Evolutionary conservation across 2,329 filamentous ascomycete genomes (phyloP), one percentile per base, ranked within the genome.

Genomic region (Bimuria novae-zelandiae): DNA sequence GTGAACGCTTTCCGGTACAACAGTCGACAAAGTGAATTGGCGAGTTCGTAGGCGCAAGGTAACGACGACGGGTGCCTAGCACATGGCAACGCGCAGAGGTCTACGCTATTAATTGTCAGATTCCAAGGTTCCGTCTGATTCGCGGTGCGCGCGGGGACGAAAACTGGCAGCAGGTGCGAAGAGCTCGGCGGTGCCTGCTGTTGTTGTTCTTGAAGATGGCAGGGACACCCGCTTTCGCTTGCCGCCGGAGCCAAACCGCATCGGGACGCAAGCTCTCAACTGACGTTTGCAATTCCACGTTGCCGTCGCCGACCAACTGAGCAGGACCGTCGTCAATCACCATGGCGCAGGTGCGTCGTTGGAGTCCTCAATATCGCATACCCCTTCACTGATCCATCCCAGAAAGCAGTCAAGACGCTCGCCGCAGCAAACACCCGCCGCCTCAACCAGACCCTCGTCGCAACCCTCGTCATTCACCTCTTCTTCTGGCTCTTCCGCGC

Each of bases 371-470:
- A 33, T 3, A 33, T 33, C 27, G n/a, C 30, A 33, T 12, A 33
- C 30, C 4, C 30, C 30, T n/a, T n/a, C 11, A 17, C 22, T 39
- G 11, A 46, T 25, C 1, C 10, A 21, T 22, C 16, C 23, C 59
- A 81, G 78, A 80, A 80, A 80, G 77, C 79, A 51, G 76, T 77
- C 58, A 82, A 81, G 61, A 80, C 82, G 36, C 82, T 87, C 50
- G 94, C 94, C 52, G 89, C 88, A 63, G 85, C 88, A 76, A 97
- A 97, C 75, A 80, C 84, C 41, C 79, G 84, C 29, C 81, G 89
- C 37, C 86, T 99, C 41, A 89, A 88, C 70, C 90, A 86, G 69
- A 90, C 94, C 22, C 93, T 96, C 73, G 79, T 90, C 50, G 88
- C 89, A 57, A 87, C 90, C 40, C 79, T 90, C 56, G 69, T 78